Percentiles rank a stretch among this genome's conserved stretches.
Evolutionary conservation across 208 protist species (phyloP).

Genomic region (Acanthamoeba lenticulata): DNA sequence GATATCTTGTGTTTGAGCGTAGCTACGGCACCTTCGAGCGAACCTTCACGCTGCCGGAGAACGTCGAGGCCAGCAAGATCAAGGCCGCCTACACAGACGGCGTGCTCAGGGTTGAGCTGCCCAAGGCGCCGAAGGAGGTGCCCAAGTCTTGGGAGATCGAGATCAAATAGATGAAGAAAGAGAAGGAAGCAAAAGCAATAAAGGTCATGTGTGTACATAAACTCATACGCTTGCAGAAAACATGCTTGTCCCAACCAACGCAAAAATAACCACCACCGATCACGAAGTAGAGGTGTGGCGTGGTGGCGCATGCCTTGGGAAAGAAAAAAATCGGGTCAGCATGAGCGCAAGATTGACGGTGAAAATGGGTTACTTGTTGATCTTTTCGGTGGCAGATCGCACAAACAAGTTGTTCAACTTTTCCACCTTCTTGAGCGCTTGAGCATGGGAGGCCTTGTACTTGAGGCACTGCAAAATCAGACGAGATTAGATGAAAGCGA

Average conservation of each 20-base stretch:
- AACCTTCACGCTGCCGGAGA: slow-evolving; percentile 55
- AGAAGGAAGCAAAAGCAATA: not conserved
- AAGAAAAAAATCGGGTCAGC: not conserved
- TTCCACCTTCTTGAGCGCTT: slow-evolving; percentile 63
- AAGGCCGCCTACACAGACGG: slow-evolving; percentile 54
- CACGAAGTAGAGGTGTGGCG: not conserved
- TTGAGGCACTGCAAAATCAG: slow-evolving; percentile 55
- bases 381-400: slow-evolving; percentile 41
- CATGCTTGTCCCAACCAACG: no score
- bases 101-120: slow-evolving; percentile 61
- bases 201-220: not conserved
- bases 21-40: slow-evolving; percentile 64
- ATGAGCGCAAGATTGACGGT: not conserved
- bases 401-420: slow-evolving; percentile 68
- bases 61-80: slow-evolving; percentile 16
- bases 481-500: not conserved
- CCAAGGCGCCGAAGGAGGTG: slow-evolving; percentile 40
- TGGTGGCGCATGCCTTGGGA: not conserved
- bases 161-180: not conserved
- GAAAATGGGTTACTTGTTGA: slow-evolving; percentile 27
- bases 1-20: not conserved
- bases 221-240: not conserved
- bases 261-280: not conserved
- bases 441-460: slow-evolving; percentile 51
- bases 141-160: not conserved